Conservation (phyloP, 169 alveolate genomes). For the Eimeria maxima region DNA sequence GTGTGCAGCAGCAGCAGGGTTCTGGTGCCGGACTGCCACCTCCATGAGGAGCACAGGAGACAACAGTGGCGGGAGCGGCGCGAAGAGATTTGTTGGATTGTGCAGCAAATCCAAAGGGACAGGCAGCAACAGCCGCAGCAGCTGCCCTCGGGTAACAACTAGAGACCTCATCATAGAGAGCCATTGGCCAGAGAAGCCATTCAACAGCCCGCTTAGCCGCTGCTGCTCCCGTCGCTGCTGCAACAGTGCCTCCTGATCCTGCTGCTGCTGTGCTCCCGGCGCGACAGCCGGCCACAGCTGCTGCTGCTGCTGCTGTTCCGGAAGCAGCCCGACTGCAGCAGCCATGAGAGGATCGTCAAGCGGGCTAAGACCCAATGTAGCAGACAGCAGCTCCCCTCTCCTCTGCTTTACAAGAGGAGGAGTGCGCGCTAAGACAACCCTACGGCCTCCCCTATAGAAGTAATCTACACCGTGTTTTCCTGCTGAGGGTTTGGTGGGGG, state of each 20-base stretch:
- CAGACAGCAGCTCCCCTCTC: conserved; percentile 14
- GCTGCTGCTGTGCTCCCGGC: not conserved
- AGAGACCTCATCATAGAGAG: conserved; percentile 36
- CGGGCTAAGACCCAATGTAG: conserved; percentile 3
- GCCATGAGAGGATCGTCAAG: conserved; percentile 40
- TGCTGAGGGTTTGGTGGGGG: conserved; percentile 40
- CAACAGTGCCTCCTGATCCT: conserved; percentile 2
- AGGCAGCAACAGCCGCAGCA: conserved; percentile 30
- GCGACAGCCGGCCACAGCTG: not conserved
- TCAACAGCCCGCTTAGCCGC: conserved; percentile 49
- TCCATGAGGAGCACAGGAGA: conserved; percentile 48
- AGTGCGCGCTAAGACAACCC: conserved; percentile 28
- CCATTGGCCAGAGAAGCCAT: conserved; percentile 79
- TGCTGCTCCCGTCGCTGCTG: not conserved
- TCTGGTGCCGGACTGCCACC: conserved; percentile 17
- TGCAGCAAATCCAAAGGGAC: too few species aligned
- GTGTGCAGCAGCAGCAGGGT: conserved; percentile 66
- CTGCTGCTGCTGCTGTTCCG: conserved; percentile 43
- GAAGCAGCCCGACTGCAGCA: conserved; percentile 21
- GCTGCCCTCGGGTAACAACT: conserved; percentile 20
- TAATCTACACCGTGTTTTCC: conserved; percentile 37
- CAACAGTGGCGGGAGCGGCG: conserved; percentile 74
- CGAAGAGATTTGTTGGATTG: conserved; percentile 68
- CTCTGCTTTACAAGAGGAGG: conserved; percentile 43
- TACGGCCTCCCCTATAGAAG: not conserved